Evolutionary conservation across 768 basidiomycete species (phyloP).

Genomic region (Boletellus ananas): DNA sequence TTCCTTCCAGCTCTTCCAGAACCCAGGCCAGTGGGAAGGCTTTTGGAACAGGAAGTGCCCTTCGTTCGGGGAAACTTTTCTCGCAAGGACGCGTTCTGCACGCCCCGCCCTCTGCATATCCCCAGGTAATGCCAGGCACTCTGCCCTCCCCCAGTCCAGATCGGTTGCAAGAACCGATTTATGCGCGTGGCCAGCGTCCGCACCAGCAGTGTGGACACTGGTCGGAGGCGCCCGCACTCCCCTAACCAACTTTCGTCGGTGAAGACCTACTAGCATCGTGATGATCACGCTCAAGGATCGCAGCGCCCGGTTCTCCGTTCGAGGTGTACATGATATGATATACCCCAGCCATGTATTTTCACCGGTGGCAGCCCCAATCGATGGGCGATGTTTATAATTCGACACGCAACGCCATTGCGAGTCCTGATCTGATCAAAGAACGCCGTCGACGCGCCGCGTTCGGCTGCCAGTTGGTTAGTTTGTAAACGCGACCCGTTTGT

Average conservation of each 20-base stretch:
- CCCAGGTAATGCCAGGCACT: slow-evolving; percentile 27
- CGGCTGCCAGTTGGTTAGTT: too few species aligned
- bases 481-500: too few species aligned
- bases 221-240: background rate
- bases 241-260: background rate
- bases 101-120: slow-evolving; percentile 25
- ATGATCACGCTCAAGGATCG: background rate
- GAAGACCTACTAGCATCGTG: background rate
- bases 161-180: background rate
- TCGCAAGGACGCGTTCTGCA: slow-evolving; percentile 11
- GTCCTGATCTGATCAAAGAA: too few species aligned
- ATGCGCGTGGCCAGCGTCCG: too few species aligned
- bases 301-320: background rate
- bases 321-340: background rate
- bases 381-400: too few species aligned
- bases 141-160: slow-evolving; percentile 6
- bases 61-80: background rate
- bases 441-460: too few species aligned
- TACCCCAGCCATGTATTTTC: too few species aligned
- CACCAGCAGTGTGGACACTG: background rate
- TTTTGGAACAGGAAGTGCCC: background rate
- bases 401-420: too few species aligned
- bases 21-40: background rate
- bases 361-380: too few species aligned
- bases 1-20: background rate